Evolutionary conservation across 352 stramenopile species (phyloP).

Genomic region (Phytophthora hybrid): DNA sequence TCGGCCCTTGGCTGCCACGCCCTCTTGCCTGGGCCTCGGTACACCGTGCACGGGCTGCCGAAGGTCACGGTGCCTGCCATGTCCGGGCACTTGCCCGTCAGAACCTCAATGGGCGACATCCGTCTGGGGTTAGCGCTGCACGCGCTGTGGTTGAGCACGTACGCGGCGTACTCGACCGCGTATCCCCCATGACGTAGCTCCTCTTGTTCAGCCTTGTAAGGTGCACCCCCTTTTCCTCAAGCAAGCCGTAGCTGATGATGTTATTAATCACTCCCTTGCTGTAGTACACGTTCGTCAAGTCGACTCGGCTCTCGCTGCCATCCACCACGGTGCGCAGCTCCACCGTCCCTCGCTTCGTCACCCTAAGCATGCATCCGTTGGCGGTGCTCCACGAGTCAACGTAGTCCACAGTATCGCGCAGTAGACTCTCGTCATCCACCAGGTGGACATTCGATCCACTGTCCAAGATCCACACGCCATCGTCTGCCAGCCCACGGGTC

Average conservation of each 20-base stretch:
- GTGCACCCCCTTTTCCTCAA: background rate
- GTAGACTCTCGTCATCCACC: background rate
- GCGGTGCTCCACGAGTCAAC: background rate
- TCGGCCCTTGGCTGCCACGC: conserved; percentile 1
- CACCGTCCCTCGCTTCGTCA: background rate
- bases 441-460: conserved; percentile 1
- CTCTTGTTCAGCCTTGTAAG: background rate
- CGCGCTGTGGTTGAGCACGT: conserved; percentile 37
- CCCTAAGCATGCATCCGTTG: background rate
- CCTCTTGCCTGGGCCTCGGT: background rate
- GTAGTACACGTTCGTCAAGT: conserved; percentile 1
- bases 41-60: conserved; percentile 13
- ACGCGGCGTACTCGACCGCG: conserved; percentile 35
- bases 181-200: conserved; percentile 17
- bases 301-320: background rate
- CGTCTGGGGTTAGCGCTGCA: conserved; percentile 16
- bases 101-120: conserved; percentile 9
- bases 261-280: background rate
- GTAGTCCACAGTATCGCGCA: background rate
- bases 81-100: conserved; percentile 1
- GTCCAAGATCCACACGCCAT: background rate
- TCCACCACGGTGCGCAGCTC: background rate
- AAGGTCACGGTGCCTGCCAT: conserved; percentile 18
- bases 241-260: background rate
- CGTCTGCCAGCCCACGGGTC: background rate